Conservation (phyloP, 1,284 basidiomycete genomes). For the Leccinum subspadiceum region DNA sequence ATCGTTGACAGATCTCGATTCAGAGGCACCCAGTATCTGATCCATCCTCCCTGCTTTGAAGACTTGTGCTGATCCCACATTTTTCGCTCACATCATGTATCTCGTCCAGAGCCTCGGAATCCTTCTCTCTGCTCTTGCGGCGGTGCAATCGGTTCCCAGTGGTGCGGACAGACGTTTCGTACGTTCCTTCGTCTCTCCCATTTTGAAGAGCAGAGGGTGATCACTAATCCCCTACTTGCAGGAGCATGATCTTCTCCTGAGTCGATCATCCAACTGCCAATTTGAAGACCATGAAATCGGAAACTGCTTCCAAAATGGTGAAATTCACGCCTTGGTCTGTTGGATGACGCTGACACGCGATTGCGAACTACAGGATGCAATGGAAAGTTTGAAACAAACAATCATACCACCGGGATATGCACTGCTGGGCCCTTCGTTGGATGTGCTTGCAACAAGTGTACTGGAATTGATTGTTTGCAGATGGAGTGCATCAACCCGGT, state of each 20-base stretch:
- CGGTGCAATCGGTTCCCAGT: neutral
- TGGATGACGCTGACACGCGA: neutral
- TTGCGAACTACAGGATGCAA: neutral
- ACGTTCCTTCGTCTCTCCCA: neutral
- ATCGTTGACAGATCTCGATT: neutral
- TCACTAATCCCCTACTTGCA: neutral
- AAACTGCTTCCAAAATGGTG: slow-evolving; percentile 5
- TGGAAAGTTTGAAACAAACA: neutral
- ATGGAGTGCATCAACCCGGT: too few relatives aligned
- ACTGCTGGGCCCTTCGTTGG: neutral
- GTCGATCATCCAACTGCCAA: neutral
- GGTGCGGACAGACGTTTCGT: slow-evolving; percentile 2
- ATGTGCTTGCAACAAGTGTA: slow-evolving; percentile 1
- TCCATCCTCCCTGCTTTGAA: neutral
- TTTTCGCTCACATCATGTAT: neutral
- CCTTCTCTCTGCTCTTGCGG: neutral
- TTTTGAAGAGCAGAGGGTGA: neutral
- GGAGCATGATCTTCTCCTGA: neutral
- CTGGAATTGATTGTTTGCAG: neutral
- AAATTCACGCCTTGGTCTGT: too few relatives aligned
- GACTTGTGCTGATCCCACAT: neutral
- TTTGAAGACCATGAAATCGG: neutral
- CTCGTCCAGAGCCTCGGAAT: neutral
- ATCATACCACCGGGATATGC: neutral
- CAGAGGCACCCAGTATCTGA: neutral